Conservation (phyloP, 352 stramenopile genomes). For the Blastocystis hominis region DNA sequence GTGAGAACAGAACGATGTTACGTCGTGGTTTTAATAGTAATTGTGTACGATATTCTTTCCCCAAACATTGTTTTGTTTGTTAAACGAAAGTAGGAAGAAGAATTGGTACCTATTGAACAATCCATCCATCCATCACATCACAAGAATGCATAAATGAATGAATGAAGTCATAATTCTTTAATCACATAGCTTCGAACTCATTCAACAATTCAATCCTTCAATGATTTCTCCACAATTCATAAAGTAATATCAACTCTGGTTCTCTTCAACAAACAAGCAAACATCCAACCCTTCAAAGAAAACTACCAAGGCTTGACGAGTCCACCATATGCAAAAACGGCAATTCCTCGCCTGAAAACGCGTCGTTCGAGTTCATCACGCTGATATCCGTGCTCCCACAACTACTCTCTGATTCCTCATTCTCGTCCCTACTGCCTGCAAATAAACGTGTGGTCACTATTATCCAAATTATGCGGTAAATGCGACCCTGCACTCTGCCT, state of each 20-base stretch:
- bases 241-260: too few species aligned
- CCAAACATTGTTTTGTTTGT: neutral
- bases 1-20: neutral
- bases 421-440: neutral
- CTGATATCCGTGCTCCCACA: constrained; percentile 1
- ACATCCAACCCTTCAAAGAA: neutral
- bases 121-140: too few species aligned
- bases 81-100: neutral
- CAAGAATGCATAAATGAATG: too few species aligned
- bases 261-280: neutral
- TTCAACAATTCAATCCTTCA: too few species aligned
- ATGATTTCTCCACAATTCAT: too few species aligned
- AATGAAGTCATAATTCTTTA: too few species aligned
- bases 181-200: too few species aligned
- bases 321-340: neutral
- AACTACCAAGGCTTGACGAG: neutral
- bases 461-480: neutral
- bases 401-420: neutral
- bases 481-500: neutral
- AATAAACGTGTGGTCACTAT: neutral
- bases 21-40: neutral
- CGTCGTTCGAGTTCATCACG: neutral
- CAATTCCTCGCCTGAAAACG: neutral
- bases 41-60: neutral
- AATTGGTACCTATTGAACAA: too few species aligned